Evolutionary conservation across 371 early-diverging fungal species (phyloP).

Genomic region (Mucor velutinosus): DNA sequence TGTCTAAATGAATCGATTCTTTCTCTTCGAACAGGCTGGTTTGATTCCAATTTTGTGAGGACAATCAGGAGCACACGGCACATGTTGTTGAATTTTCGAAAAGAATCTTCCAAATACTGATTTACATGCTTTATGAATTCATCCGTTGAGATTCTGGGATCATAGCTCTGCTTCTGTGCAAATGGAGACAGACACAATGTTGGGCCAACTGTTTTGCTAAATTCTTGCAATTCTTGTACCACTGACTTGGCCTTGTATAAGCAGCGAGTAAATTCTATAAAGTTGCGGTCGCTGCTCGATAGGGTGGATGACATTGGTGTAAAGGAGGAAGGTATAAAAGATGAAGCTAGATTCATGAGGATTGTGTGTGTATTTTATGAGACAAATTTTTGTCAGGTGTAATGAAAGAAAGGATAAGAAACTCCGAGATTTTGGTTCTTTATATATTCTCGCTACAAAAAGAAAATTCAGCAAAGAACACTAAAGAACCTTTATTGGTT

Average conservation of each 20-base stretch:
- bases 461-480: constrained; percentile 12
- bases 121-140: constrained; percentile 13
- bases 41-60: constrained; percentile 20
- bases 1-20: constrained; percentile 26
- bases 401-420: neutral
- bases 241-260: constrained; percentile 27
- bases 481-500: neutral
- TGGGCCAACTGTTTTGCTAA: constrained; percentile 18
- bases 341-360: constrained; percentile 4
- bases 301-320: constrained; percentile 7
- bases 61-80: constrained; percentile 20
- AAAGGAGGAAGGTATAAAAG: neutral
- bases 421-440: constrained; percentile 5
- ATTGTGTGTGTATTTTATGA: neutral
- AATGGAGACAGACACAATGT: neutral
- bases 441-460: neutral
- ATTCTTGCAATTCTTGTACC: constrained; percentile 20
- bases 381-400: neutral
- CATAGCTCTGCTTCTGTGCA: neutral
- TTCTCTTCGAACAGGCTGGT: constrained; percentile 15
- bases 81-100: constrained; percentile 22
- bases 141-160: neutral
- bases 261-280: constrained; percentile 29
- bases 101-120: constrained; percentile 16
- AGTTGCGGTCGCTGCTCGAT: constrained; percentile 23